Evolutionary conservation across 805 yeast genomes (phyloP).

Genomic region (Zygosaccharomyces pseudorouxii): DNA sequence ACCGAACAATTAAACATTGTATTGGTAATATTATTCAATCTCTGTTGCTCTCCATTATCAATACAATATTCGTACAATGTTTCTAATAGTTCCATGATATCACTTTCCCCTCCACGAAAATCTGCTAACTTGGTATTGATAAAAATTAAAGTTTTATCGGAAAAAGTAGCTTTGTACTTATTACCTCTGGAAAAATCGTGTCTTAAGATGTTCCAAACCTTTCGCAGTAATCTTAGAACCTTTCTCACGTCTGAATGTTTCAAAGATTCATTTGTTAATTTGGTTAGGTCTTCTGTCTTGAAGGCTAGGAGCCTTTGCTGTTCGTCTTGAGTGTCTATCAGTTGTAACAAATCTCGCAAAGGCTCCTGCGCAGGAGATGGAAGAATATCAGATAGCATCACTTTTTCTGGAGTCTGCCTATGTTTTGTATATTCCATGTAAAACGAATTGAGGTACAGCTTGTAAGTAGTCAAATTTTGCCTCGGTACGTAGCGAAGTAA

Average conservation of each 20-base stretch:
- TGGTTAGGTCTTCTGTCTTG: conserved; percentile 2
- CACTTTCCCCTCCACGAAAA: background rate
- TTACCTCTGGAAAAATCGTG: conserved; percentile 8
- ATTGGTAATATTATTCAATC: conserved; percentile 27
- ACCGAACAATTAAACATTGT: conserved; percentile 29
- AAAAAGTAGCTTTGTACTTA: conserved; percentile 7
- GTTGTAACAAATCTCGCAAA: background rate
- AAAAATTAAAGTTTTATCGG: conserved; percentile 23
- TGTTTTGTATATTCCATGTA: conserved; percentile 20
- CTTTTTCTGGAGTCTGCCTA: conserved; percentile 15
- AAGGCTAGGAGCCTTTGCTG: conserved; percentile 1
- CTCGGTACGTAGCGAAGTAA: conserved; percentile 7
- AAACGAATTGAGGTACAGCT: conserved; percentile 12
- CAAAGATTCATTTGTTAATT: background rate
- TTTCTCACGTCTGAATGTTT: background rate
- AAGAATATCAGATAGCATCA: conserved; percentile 20
- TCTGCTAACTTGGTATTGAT: conserved; percentile 17
- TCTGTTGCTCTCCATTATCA: conserved; percentile 17
- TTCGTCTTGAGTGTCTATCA: background rate
- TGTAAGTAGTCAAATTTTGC: background rate
- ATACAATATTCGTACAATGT: conserved; percentile 19
- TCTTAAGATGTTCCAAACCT: conserved; percentile 14
- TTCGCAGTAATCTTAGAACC: conserved; percentile 3
- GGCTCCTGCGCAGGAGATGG: background rate
- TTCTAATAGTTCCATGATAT: conserved; percentile 6